Base-by-base conservation (phyloP, 139 green algal species). In the Spirogloea muscicola region DNA sequence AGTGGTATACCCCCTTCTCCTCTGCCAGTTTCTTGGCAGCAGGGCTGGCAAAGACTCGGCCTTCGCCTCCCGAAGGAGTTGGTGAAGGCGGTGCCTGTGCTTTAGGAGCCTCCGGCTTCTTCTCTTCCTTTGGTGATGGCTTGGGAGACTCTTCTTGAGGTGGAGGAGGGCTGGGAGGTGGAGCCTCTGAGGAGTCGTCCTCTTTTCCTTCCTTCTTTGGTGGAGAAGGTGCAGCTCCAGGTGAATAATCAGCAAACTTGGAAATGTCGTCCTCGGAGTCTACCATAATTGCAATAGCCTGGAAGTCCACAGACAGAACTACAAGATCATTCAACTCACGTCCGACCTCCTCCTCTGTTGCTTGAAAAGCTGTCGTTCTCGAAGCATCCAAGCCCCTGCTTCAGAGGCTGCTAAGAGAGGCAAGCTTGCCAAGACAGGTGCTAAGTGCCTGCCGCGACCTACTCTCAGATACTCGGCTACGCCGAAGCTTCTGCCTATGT, bases 201-300 rank as follows among this genome's bases (percentile, higher is more conserved):
- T 41, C 37, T 1, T 79, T 38, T 31, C 60, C 38, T 31, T 27
- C 25, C 3, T 25, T 31, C 3, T 60, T 27, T 9, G 72, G n/a
- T 49, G 72, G 65, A 21, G 55, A 25, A 33, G 59, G 3, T 31
- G 49, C 52, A 5, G 18, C 3, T 48, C 49, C 7, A 91, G 3
- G 44, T 38, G 21, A 16, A 48, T 55, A 84, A 39, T 78, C 42
- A 18, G 51, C 65, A 33, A 87, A 87, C 37, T 58, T 64, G 2
- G 49, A 42, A 3, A 98, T 66, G 33, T 86, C 39, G 1, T 58
- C 84, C 39, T 82, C 79, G 1, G 96, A 88, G 37, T 98, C 94
- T 16, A 95, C 90, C 33, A 98, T 68, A 1, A 98, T 62, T 0
- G 85, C 85, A 33, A 98, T 80, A 0, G 88, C 82, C 18, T 93